Base-by-base conservation (phyloP, 2,329 filamentous ascomycete species). In the Xylariaceae sp. region DNA sequence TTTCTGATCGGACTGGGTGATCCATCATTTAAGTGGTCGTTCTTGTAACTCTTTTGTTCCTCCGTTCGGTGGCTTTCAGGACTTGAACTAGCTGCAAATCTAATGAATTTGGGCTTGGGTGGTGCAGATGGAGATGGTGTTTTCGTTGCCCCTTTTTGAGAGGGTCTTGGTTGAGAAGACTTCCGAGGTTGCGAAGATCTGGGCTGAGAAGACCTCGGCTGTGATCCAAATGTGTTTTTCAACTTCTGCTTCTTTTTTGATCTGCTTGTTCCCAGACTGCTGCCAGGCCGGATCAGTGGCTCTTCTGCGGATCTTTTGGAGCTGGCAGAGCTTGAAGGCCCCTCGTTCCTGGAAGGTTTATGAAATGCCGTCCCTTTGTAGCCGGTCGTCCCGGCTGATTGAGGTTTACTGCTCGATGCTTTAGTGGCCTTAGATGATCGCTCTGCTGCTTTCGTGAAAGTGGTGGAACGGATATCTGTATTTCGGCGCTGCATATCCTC, bases 381-480 rank as follows among this genome's bases (percentile, higher is more conserved):
- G 22, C 31, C 40, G 33, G 19, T 37, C 43, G 28, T 30, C 17
- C 22, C 44, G 28, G 3, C 29, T 15, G 39, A 31, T 38, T 38
- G 6, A 6, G 22, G 22, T 6, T 11, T 11, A 26, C 11, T 26
- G 22, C 6, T 26, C 11, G 22, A 26, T 26, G 22, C 22, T 11
- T 26, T 26, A 11, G 6, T 26, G 22, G 11, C 22, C 22, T 26
- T 11, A 26, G 11, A 11, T 6, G 11, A 6, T 26, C 11, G 22
- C 22, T 26, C n/a, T 26, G 22, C 11, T 32, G 30, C 30, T 32
- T 32, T 32, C 26, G 9, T 39, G 38, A 70, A 71, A 11, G 24
- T 43, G n/a, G 63, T 66, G 8, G 47, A 49, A 29, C 48, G 56
- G 19, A 72, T 69, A 38, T 58, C 47, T 13, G 52, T 62, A 4